Evolutionary conservation across 352 stramenopile species (phyloP).

Genomic region (Globisporangium viniferum): DNA sequence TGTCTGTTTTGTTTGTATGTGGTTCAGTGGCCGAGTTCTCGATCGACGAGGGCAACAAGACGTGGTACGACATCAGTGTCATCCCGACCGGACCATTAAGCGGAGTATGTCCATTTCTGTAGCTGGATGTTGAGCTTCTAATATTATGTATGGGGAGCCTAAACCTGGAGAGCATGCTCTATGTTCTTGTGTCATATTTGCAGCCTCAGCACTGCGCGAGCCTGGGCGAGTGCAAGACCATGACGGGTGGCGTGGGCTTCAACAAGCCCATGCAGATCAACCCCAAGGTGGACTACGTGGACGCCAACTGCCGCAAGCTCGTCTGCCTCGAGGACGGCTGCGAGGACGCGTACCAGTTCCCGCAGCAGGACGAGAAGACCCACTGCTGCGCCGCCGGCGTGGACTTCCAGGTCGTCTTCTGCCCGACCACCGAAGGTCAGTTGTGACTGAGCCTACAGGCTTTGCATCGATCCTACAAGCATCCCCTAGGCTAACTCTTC

Average conservation of each 20-base stretch:
- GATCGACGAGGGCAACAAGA: slow-evolving; percentile 22
- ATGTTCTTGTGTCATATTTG: background rate
- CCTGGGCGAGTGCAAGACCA: slow-evolving; percentile 46
- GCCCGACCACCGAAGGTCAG: slow-evolving; percentile 16
- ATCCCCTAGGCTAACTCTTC: background rate
- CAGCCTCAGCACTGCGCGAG: slow-evolving; percentile 46
- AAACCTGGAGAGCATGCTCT: background rate
- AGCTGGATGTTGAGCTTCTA: too few species aligned
- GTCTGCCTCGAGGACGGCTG: slow-evolving; percentile 54
- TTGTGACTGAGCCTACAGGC: too few species aligned
- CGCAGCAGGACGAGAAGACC: slow-evolving; percentile 53
- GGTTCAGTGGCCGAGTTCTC: slow-evolving; percentile 42
- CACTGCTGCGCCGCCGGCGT: slow-evolving; percentile 35
- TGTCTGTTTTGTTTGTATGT: background rate
- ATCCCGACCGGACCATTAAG: slow-evolving; percentile 28
- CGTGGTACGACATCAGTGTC: slow-evolving; percentile 46
- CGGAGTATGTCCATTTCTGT: slow-evolving; percentile 24
- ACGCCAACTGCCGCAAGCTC: slow-evolving; percentile 35
- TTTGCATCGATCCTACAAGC: background rate
- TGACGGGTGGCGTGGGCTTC: slow-evolving; percentile 55
- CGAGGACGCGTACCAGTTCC: slow-evolving; percentile 61
- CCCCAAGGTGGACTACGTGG: slow-evolving; percentile 13
- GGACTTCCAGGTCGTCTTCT: slow-evolving; percentile 49
- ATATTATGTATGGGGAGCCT: background rate
- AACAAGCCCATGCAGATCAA: slow-evolving; percentile 66